phyloP scores from a whole-genome alignment of 2,329 filamentous ascomycete species.

The Colletotrichum simmondsii region DNA sequence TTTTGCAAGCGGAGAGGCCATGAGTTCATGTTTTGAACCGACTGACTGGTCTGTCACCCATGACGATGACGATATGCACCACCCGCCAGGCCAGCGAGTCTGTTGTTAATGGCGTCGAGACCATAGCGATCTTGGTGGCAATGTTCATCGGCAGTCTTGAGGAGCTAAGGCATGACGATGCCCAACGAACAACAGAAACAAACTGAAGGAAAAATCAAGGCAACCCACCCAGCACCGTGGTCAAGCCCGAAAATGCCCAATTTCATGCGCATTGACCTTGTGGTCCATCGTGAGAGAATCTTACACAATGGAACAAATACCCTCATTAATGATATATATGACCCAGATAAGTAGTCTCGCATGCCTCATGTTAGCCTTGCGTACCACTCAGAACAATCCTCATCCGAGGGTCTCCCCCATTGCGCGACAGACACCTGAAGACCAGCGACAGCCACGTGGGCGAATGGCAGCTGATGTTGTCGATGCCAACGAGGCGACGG shows the following conservation, averaged over 20 bases:
- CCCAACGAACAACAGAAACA: background rate
- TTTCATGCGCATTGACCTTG: slow-evolving; percentile 15
- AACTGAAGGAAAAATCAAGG: background rate
- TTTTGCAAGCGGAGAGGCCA: background rate
- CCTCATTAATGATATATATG: background rate
- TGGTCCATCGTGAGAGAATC: background rate
- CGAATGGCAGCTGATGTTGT: background rate
- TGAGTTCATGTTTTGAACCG: background rate
- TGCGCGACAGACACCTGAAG: background rate
- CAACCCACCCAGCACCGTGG: background rate
- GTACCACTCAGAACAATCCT: background rate
- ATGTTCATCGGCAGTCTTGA: background rate
- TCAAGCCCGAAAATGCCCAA: background rate
- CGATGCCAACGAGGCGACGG: slow-evolving; percentile 10
- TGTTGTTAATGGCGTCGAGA: background rate
- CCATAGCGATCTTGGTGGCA: background rate
- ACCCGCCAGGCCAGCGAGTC: background rate
- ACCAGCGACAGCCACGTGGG: slow-evolving; percentile 14
- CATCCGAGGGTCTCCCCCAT: background rate
- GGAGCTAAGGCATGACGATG: background rate
- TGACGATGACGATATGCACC: background rate
- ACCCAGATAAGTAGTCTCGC: background rate
- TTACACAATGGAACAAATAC: background rate
- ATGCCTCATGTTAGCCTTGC: slow-evolving; percentile 2
- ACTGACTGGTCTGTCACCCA: background rate